These are phyloP conservation scores for Schizosaccharomyces lindneri DNA, from an alignment of 805 yeast genomes.

Conservation along the genomic window DNA sequence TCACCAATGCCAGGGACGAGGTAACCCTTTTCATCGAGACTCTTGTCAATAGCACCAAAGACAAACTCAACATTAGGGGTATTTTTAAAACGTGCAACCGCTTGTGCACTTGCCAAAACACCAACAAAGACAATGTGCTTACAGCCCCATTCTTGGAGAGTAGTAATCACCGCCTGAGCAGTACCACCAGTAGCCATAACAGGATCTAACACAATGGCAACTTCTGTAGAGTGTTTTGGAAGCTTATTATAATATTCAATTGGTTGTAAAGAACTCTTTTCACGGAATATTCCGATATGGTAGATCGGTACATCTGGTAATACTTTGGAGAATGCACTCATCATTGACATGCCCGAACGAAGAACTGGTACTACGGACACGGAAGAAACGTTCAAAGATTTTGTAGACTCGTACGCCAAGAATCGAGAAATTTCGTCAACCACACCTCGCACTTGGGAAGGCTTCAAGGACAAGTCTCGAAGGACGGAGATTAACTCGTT, in stretches of 20 bases:
- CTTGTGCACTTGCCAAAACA: conserved; percentile 11
- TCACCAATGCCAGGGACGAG: conserved; percentile 16
- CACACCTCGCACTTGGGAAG: not conserved
- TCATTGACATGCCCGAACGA: conserved; percentile 15
- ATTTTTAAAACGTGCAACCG: conserved; percentile 8
- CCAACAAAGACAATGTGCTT: conserved; percentile 11
- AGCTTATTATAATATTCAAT: conserved; percentile 15
- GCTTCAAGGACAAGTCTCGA: not conserved
- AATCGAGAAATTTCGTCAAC: not conserved
- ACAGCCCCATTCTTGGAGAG: conserved; percentile 13
- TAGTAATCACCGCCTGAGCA: conserved; percentile 12
- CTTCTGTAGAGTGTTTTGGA: conserved; percentile 7
- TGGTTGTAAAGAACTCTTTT: conserved; percentile 12
- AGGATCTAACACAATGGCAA: conserved; percentile 14
- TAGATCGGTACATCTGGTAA: conserved; percentile 13
- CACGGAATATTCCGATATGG: conserved; percentile 15
- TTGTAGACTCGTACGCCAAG: not conserved
- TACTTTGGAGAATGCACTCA: conserved; percentile 11
- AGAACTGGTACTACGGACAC: conserved; percentile 11
- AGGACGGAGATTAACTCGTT: not conserved
- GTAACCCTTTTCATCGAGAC: conserved; percentile 11
- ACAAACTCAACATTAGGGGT: conserved; percentile 10
- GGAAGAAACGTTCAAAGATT: not conserved
- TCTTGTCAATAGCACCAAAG: conserved; percentile 12
- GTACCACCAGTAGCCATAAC: conserved; percentile 17